Conservation (phyloP, 495 filamentous ascomycete genomes). For the Mytilinidion resinicola region DNA sequence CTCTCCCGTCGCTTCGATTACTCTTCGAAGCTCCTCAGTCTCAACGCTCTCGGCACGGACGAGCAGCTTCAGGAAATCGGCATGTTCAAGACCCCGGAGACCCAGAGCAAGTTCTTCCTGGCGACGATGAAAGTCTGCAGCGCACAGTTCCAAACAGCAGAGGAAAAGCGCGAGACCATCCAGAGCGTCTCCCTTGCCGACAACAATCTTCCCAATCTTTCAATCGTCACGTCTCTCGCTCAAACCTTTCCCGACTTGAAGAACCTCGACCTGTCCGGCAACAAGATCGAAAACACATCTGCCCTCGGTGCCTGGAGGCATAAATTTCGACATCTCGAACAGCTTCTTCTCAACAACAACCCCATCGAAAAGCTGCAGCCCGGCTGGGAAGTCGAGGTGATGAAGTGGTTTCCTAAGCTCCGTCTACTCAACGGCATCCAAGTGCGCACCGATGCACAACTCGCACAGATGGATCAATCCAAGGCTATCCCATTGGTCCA, state of each 20-base stretch:
- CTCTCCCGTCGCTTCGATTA: slow-evolving; percentile 67
- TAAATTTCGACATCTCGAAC: slow-evolving; percentile 69
- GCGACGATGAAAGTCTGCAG: slow-evolving; percentile 79
- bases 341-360: slow-evolving; percentile 69
- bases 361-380: slow-evolving; percentile 59
- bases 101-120: slow-evolving; percentile 82
- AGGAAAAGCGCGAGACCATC: slow-evolving; percentile 65
- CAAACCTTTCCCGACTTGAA: slow-evolving; percentile 72
- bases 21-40: slow-evolving; percentile 65
- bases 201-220: slow-evolving; percentile 66
- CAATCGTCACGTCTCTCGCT: slow-evolving; percentile 63
- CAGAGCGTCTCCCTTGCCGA: slow-evolving; percentile 68
- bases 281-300: slow-evolving; percentile 58
- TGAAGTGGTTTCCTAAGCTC: slow-evolving; percentile 75
- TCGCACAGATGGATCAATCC: slow-evolving; percentile 36
- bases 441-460: slow-evolving; percentile 63
- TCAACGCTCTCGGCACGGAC: slow-evolving; percentile 68
- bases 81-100: slow-evolving; percentile 62
- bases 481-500: slow-evolving; percentile 54
- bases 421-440: slow-evolving; percentile 62
- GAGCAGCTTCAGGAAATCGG: slow-evolving; percentile 60
- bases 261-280: slow-evolving; percentile 77
- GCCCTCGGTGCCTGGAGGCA: slow-evolving; percentile 61
- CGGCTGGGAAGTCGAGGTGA: slow-evolving; percentile 60
- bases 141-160: slow-evolving; percentile 55